Base-by-base conservation (phyloP, 1,139 yeast species). In the Scheffersomyces lignicola region DNA sequence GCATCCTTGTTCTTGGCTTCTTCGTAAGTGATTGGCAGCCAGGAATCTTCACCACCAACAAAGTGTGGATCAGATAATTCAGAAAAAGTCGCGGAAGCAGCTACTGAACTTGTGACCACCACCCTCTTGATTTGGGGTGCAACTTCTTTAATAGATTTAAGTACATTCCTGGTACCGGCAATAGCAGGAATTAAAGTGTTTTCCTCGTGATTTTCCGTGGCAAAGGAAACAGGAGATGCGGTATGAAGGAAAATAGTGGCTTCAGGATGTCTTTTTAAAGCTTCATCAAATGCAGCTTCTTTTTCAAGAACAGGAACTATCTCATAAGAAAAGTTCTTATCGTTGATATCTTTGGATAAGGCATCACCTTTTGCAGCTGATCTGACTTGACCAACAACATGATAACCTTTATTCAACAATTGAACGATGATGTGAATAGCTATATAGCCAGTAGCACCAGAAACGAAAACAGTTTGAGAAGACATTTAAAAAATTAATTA, bases 381-480 rank as follows among this genome's bases (percentile, higher is more conserved):
- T 56, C 88, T 67, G 6, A 76, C 86, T 2, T 84, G 73, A 9
- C 85, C 85, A 21, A 79, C 62, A 8, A 81, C 84, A 1, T 55
- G 50, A 51, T 74, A 77, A 14, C 75, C 77, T 34, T 57, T 57
- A 9, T 56, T 49, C 18, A 58, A 39, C 25, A 62, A 47, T 5
- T 40, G 43, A 32, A 52, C 47, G 27, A 58, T 62, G 11, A 73
- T 63, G 46, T 76, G 78, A 30, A 71, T 68, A 15, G 80, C 82
- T 40, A 77, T 69, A 47, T 66, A 77, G 12, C 83, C 82, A 15
- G 78, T 67, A 12, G 78, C 79, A 4, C 83, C 83, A 4, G 82
- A 69, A 18, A 78, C 65, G 15, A 77, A 63, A 18, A 73, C 69
- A 33, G 48, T 44, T 12, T 16, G 21, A 23, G 26, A 10, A 7